Evolutionary conservation across 169 alveolate species (phyloP), one percentile per base, ranked within the genome.

Genomic region (Plasmodium billcollinsi): DNA sequence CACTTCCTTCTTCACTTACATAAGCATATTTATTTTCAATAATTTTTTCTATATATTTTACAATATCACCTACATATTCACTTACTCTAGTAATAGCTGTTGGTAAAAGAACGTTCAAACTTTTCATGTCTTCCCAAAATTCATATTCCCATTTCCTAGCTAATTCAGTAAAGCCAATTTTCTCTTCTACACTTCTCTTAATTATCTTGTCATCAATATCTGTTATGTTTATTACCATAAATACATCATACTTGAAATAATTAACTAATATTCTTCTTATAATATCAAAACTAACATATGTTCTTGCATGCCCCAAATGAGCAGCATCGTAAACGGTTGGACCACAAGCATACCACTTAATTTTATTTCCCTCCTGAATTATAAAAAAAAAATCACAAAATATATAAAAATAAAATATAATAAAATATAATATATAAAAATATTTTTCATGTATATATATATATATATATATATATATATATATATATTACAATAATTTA

Each of bases 231-330:
- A 98, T 98, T 76, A 97, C 98, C 92, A 97, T 90, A 90, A 93
- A 85, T 6, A 98, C 98, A 88, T 98, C 99, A 91, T 98, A 98
- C 72, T 98, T 98, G 88, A 99, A 98, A 93, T 98, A 98, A 76
- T 97, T 98, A 56, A 94, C 93, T 95, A 98, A 70, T 4, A 98
- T 96, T 88, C 99, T 97, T 85, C 99, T 94, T 26, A 98, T 96
- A 43, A 98, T 97, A 93, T 99, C 99, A 74, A 97, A 97, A 54
- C 98, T 95, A 29, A 99, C 94, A 89, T 98, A 98, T 14, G 99
- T 98, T 74, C 99, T 95, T 11, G 99, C 99, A 92, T 99, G 99
- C 0, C 99, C 99, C 92, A 99, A 92, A 95, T 99, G 99, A 1
- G 99, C 98, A 49, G 98, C 94, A 89, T 97, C 99, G 95, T 99